A percentile compares a stretch with the other conserved stretches of the same genome.
Evolutionary conservation across 1,284 basidiomycete genomes (phyloP).

Genomic region (Papiliotrema nemorosa): DNA sequence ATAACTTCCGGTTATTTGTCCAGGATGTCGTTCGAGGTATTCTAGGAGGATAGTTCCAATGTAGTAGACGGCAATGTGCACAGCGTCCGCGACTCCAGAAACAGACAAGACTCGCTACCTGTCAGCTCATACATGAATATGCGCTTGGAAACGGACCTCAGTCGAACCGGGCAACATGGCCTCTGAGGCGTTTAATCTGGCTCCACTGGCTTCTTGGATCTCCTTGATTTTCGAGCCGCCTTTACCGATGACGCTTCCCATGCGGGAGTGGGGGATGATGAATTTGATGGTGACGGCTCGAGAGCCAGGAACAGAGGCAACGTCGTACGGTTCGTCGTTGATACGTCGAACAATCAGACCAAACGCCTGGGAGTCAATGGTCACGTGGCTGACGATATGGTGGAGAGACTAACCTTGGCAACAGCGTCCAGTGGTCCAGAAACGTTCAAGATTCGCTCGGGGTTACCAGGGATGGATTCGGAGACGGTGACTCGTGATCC

Average conservation of each 20-base stretch:
- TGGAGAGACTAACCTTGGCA: conserved; percentile 68
- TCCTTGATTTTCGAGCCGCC: conserved; percentile 98
- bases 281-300: conserved; percentile 99
- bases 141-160: conserved; percentile 60
- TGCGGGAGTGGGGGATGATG: conserved; percentile 98
- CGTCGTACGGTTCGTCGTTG: conserved; percentile 98
- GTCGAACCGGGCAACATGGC: conserved; percentile 99
- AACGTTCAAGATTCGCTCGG: conserved; percentile 95
- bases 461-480: conserved; percentile 94
- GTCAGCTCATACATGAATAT: background rate
- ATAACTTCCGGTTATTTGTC: conserved; percentile 38
- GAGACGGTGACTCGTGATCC: conserved; percentile 93
- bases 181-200: conserved; percentile 92
- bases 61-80: conserved; percentile 99
- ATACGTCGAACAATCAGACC: conserved; percentile 97
- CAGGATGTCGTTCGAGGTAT: conserved; percentile 70
- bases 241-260: conserved; percentile 99
- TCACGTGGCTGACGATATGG: conserved; percentile 5
- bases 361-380: conserved; percentile 67
- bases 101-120: conserved; percentile 87
- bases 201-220: conserved; percentile 98
- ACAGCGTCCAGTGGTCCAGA: conserved; percentile 97
- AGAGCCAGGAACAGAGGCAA: conserved; percentile 94
- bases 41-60: conserved; percentile 96
- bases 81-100: conserved; percentile 98